A percentile compares a stretch with the other conserved stretches of the same genome.
Evolutionary conservation across 2,329 filamentous ascomycete species (phyloP).

Genomic region (Pseudocercospora crystallina): DNA sequence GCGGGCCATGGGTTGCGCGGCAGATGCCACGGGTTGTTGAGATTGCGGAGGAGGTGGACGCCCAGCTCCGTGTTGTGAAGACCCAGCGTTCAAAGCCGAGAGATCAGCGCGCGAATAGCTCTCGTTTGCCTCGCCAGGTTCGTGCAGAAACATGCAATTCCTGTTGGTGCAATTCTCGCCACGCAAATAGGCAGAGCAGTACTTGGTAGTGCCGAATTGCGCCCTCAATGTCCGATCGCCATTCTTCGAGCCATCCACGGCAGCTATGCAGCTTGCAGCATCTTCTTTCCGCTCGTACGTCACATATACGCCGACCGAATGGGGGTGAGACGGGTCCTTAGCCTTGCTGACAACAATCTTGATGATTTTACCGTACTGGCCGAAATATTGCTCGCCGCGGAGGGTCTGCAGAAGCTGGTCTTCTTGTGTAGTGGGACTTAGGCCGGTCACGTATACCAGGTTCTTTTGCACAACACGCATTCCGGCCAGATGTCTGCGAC

Average conservation of each 20-base stretch:
- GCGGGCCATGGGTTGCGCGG: slow-evolving; percentile 64
- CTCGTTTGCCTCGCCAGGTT: slow-evolving; percentile 96
- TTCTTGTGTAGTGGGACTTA: slow-evolving; percentile 88
- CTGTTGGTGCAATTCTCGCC: slow-evolving; percentile 93
- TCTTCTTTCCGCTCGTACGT: slow-evolving; percentile 92
- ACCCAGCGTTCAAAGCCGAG: slow-evolving; percentile 89
- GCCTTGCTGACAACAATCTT: slow-evolving; percentile 98
- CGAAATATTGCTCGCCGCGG: slow-evolving; percentile 89
- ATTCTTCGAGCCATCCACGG: slow-evolving; percentile 89
- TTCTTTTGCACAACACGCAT: slow-evolving; percentile 98
- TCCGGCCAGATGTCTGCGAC: slow-evolving; percentile 91
- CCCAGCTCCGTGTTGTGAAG: slow-evolving; percentile 71
- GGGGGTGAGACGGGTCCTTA: slow-evolving; percentile 71
- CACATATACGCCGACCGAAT: slow-evolving; percentile 96
- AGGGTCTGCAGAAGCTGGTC: slow-evolving; percentile 89
- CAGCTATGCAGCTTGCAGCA: slow-evolving; percentile 82
- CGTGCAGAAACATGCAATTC: slow-evolving; percentile 97
- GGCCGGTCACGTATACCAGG: slow-evolving; percentile 92
- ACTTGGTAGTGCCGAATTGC: slow-evolving; percentile 90
- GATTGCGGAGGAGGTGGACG: slow-evolving; percentile 46
- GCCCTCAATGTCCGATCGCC: slow-evolving; percentile 78
- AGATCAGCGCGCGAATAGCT: slow-evolving; percentile 93
- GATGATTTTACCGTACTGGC: slow-evolving; percentile 96
- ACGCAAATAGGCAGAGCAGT: slow-evolving; percentile 94
- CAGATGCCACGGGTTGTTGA: slow-evolving; percentile 53